Evolutionary conservation across 2,329 filamentous ascomycete genomes (phyloP).

Genomic region (Calonectria crousiana): DNA sequence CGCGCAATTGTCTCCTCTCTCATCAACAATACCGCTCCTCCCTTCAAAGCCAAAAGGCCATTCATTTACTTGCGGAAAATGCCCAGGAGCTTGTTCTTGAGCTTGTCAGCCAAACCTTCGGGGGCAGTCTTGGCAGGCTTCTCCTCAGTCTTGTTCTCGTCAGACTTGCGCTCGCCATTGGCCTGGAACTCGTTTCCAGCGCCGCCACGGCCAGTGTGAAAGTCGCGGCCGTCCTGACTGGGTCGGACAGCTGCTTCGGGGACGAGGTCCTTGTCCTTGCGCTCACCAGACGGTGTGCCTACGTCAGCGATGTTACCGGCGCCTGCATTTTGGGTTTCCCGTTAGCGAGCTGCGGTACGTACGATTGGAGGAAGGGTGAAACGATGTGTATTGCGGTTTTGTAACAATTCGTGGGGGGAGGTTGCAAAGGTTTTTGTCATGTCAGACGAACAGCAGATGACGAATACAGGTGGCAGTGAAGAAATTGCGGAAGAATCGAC

Average conservation of each 20-base stretch:
- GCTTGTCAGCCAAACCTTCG: constrained; percentile 65
- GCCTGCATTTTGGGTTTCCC: constrained; percentile 51
- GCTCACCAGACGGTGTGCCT: constrained; percentile 52
- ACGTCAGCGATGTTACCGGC: constrained; percentile 70
- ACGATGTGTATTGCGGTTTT: background rate
- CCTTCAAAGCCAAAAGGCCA: background rate
- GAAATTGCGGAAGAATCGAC: constrained; percentile 29
- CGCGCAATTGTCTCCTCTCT: constrained; percentile 9
- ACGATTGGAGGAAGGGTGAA: background rate
- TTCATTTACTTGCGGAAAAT: constrained; percentile 59
- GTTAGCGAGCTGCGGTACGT: constrained; percentile 20
- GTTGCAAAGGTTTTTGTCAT: background rate
- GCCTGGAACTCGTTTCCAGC: constrained; percentile 66
- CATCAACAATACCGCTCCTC: background rate
- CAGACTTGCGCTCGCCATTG: constrained; percentile 47
- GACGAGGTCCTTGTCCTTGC: constrained; percentile 65
- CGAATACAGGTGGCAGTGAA: background rate
- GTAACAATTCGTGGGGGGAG: constrained; percentile 2
- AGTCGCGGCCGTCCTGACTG: constrained; percentile 61
- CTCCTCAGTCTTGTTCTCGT: constrained; percentile 45
- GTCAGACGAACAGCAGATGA: constrained; percentile 10
- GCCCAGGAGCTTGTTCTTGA: constrained; percentile 68
- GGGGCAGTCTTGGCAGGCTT: constrained; percentile 49
- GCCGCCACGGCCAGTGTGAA: constrained; percentile 71
- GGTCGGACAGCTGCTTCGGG: constrained; percentile 65